Conservation (phyloP, 2,329 filamentous ascomycete genomes). For the Fusarium mangiferae region DNA sequence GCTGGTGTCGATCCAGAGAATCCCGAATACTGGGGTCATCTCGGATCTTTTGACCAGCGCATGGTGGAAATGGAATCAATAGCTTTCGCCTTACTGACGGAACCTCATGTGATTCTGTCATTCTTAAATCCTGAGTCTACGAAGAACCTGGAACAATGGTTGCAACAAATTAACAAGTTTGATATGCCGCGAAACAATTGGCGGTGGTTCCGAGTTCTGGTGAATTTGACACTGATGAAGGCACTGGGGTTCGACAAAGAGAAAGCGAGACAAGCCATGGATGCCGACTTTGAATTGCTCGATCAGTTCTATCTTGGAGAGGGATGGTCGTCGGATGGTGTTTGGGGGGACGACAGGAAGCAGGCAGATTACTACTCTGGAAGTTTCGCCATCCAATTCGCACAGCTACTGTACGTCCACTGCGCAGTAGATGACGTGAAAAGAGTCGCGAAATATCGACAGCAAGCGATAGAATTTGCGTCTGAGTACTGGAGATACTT, state of each 20-base stretch:
- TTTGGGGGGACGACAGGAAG: conserved; percentile 48
- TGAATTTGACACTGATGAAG: conserved; percentile 57
- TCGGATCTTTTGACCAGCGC: conserved; percentile 58
- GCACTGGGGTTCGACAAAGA: conserved; percentile 51
- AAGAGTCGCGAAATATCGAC: conserved; percentile 42
- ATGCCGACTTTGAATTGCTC: conserved; percentile 54
- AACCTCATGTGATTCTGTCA: conserved; percentile 51
- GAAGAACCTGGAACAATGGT: conserved; percentile 53
- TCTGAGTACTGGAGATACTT: conserved; percentile 60
- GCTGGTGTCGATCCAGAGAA: conserved; percentile 48
- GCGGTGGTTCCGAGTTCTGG: conserved; percentile 63
- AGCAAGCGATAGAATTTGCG: conserved; percentile 40
- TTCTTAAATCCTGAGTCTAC: conserved; percentile 43
- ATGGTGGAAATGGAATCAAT: conserved; percentile 66
- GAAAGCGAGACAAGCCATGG: conserved; percentile 50
- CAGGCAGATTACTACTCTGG: conserved; percentile 48
- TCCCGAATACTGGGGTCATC: conserved; percentile 58
- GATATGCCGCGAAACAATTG: conserved; percentile 60
- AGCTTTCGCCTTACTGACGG: conserved; percentile 57
- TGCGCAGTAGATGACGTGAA: background rate
- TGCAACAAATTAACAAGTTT: conserved; percentile 55
- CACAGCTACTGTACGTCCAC: background rate
- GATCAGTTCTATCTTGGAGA: conserved; percentile 57
- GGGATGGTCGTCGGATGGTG: conserved; percentile 60
- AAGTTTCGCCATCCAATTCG: conserved; percentile 1